These are phyloP conservation scores for Coniochaeta hoffmannii DNA, from an alignment of 2,329 filamentous ascomycete species.

Conservation along the genomic window DNA sequence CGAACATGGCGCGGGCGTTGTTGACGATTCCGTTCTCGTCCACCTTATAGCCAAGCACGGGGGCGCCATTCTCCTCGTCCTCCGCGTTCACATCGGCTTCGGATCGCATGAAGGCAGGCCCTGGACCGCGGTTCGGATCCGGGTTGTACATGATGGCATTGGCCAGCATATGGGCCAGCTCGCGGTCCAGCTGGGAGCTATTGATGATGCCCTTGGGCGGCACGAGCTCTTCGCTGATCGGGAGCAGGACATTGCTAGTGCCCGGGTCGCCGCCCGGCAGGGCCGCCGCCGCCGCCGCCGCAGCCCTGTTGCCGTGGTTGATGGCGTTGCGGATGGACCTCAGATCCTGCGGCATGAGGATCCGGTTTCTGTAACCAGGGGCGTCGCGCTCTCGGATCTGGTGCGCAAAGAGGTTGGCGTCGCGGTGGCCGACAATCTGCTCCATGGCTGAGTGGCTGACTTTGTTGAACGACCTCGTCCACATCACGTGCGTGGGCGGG, in stretches of 20 bases:
- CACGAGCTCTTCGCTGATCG: constrained; percentile 67
- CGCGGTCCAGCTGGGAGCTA: constrained; percentile 83
- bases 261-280: constrained; percentile 54
- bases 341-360: constrained; percentile 68
- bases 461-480: constrained; percentile 68
- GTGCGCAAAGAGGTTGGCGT: constrained; percentile 72
- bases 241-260: constrained; percentile 53
- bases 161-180: constrained; percentile 93
- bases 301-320: constrained; percentile 62
- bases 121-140: constrained; percentile 65
- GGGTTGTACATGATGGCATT: constrained; percentile 99
- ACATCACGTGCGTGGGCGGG: constrained; percentile 62
- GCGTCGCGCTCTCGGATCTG: constrained; percentile 69
- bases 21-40: constrained; percentile 83
- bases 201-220: constrained; percentile 90
- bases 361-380: constrained; percentile 66
- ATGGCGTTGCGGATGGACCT: constrained; percentile 72
- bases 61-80: constrained; percentile 22
- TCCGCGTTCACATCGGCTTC: constrained; percentile 30
- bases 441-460: constrained; percentile 68
- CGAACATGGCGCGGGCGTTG: constrained; percentile 83
- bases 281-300: constrained; percentile 50
- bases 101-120: constrained; percentile 48
- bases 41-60: constrained; percentile 53
- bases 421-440: constrained; percentile 68